Base-by-base conservation (phyloP, 2,329 filamentous ascomycete species). In the Verticillium klebahnii region DNA sequence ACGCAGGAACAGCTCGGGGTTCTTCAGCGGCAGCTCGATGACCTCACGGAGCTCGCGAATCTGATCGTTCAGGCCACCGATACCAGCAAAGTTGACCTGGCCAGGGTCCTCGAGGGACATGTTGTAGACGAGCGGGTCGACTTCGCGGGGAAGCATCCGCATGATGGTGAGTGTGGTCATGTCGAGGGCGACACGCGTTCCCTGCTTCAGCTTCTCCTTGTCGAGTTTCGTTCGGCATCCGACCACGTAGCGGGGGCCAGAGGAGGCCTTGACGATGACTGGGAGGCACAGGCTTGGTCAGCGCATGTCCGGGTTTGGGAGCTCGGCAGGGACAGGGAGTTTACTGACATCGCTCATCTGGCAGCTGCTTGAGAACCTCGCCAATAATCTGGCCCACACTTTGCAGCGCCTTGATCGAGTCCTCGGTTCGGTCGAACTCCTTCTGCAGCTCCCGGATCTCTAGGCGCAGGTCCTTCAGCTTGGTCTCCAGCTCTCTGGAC, bases 141-240 rank as follows among this genome's bases (percentile, higher is more conserved):
- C 96, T 82, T 99, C 95, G 76, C 95, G 90, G 63, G 95, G 96
- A 56, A 99, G 85, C 95, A 99, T 99, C 72, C 95, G 92, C 95
- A 99, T 99, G 78, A 99, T 99, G 64, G 95, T 99, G 69, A 99
- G 90, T 23, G 95, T 99, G 59, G 95, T 99, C 95, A 99, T 99
- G 73, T 99, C 95, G 63, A 99, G 89, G 37, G 95, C 94, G 61
- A 99, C 95, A 72, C 95, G 92, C 32, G 94, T 97, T 71, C 96
- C 96, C 79, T 99, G 95, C 85, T 98, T 99, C 74, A 99, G 82
- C 83, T 97, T 98, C 65, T 84, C 82, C 81, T 96, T 97, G 82
- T 99, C 95, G 72, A 99, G 95, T 80, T 99, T 99, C 65, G 93
- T 97, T 72, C 95, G 89, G 82, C 95, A 99, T 63, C 95, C 95